phyloP scores from a whole-genome alignment of 2,329 filamentous ascomycete species.

The Colletotrichum noveboracense region DNA sequence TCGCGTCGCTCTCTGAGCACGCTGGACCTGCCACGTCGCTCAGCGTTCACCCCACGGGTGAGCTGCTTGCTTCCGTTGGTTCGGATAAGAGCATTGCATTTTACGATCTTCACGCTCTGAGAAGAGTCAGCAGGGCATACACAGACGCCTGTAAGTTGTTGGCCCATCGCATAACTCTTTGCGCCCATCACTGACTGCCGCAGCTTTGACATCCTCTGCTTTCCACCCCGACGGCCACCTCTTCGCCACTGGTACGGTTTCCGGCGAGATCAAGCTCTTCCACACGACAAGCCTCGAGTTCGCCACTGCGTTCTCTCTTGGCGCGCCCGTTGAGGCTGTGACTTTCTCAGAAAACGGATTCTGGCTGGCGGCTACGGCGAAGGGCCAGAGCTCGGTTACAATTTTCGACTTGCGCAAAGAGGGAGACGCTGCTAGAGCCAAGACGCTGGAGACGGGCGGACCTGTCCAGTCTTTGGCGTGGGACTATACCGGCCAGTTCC shows the following conservation, averaged over 20 bases:
- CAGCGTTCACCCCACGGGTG: conserved; percentile 81
- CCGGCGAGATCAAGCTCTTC: conserved; percentile 86
- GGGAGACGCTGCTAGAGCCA: conserved; percentile 78
- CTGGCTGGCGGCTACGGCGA: conserved; percentile 86
- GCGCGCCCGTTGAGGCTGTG: conserved; percentile 75
- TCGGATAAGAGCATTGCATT: conserved; percentile 91
- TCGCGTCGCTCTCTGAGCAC: conserved; percentile 78
- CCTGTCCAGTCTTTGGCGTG: conserved; percentile 79
- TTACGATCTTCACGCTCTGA: conserved; percentile 76
- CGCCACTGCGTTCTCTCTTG: conserved; percentile 75
- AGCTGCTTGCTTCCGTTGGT: conserved; percentile 85
- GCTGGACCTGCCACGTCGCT: conserved; percentile 81
- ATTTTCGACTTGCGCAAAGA: conserved; percentile 95
- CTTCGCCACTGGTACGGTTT: conserved; percentile 80
- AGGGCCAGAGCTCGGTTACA: conserved; percentile 78
- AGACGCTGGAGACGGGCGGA: conserved; percentile 85
- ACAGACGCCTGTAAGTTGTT: conserved; percentile 61
- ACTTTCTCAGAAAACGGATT: conserved; percentile 96
- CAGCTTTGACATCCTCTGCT: conserved; percentile 76
- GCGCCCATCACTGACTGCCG: conserved; percentile 29
- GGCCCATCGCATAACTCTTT: not conserved
- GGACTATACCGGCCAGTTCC: conserved; percentile 95
- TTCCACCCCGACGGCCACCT: conserved; percentile 99
- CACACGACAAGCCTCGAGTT: conserved; percentile 81
- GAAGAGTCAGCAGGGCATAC: conserved; percentile 78